phyloP scores from a whole-genome alignment of 148 eudicot species.

The Dianthus caryophyllus region DNA sequence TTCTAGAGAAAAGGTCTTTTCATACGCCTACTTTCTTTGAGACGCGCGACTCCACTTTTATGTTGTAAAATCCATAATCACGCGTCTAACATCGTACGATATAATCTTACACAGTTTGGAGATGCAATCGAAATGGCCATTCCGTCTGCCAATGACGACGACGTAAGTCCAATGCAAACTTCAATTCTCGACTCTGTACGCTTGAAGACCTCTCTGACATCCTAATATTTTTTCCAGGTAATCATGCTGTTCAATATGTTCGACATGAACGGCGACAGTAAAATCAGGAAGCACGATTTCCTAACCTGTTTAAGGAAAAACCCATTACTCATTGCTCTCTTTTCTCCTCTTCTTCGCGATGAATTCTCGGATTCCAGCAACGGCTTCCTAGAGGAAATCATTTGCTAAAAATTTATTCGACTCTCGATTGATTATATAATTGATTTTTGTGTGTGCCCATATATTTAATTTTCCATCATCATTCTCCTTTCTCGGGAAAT shows the following conservation, averaged over 20 bases:
- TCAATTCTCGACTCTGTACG: neutral
- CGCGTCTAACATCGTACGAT: neutral
- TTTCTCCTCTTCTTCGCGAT: slow-evolving; percentile 22
- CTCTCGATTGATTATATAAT: neutral
- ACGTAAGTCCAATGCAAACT: slow-evolving; percentile 15
- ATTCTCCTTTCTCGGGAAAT: slow-evolving; percentile 4
- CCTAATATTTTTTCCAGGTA: slow-evolving; percentile 16
- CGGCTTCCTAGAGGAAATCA: slow-evolving; percentile 23
- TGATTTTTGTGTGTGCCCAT: slow-evolving; percentile 8
- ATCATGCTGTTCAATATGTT: slow-evolving; percentile 22
- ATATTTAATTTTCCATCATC: neutral
- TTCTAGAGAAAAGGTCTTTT: slow-evolving; percentile 20
- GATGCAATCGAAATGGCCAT: slow-evolving; percentile 20
- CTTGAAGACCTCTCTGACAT: slow-evolving; percentile 1
- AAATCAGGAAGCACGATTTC: slow-evolving; percentile 26
- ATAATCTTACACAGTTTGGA: slow-evolving; percentile 26
- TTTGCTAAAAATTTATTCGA: slow-evolving; percentile 2
- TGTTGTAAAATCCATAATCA: too few species aligned
- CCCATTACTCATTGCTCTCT: slow-evolving; percentile 30
- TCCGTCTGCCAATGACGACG: slow-evolving; percentile 15
- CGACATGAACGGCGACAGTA: slow-evolving; percentile 29
- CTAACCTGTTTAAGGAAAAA: slow-evolving; percentile 22
- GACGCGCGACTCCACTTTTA: neutral
- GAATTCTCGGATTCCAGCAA: slow-evolving; percentile 21
- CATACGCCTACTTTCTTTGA: neutral